These are phyloP conservation scores for Acorus calamus DNA, from an alignment of 106 monocot species.

Conservation along the genomic window DNA sequence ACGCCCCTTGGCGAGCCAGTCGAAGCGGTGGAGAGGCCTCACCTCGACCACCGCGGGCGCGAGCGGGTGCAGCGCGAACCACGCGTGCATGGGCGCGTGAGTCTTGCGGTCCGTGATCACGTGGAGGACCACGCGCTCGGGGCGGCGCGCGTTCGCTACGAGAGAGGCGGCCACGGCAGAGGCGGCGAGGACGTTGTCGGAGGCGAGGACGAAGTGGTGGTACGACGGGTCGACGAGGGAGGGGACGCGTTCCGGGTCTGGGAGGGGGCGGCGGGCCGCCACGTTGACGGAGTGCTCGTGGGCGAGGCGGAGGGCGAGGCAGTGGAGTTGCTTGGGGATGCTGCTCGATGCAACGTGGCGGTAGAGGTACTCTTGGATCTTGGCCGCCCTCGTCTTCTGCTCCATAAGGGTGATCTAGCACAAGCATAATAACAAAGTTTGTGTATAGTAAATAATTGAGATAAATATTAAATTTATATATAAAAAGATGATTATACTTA, in stretches of 20 bases:
- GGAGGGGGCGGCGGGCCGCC: slow-evolving; percentile 50
- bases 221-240: slow-evolving; percentile 38
- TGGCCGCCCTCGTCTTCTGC: slow-evolving; percentile 49
- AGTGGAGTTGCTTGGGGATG: slow-evolving; percentile 69
- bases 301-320: slow-evolving; percentile 53
- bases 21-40: slow-evolving; percentile 62
- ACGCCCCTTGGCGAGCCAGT: slow-evolving; percentile 62
- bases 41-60: slow-evolving; percentile 67
- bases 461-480: no score
- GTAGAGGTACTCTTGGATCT: slow-evolving; percentile 72
- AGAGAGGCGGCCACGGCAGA: slow-evolving; percentile 60
- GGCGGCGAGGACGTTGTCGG: slow-evolving; percentile 73
- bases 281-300: slow-evolving; percentile 57
- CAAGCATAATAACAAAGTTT: no score
- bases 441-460: not conserved
- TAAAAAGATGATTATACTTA: no score
- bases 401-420: slow-evolving; percentile 41
- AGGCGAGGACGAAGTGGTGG: slow-evolving; percentile 68
- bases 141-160: slow-evolving; percentile 35
- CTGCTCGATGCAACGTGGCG: slow-evolving; percentile 83
- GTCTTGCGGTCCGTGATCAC: slow-evolving; percentile 71
- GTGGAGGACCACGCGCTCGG: slow-evolving; percentile 38
- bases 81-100: slow-evolving; percentile 71
- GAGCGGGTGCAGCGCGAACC: slow-evolving; percentile 67
- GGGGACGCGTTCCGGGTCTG: slow-evolving; percentile 28